Evolutionary conservation across 1,284 basidiomycete genomes (phyloP).

Genomic region (Coniferiporia sulphurascens): DNA sequence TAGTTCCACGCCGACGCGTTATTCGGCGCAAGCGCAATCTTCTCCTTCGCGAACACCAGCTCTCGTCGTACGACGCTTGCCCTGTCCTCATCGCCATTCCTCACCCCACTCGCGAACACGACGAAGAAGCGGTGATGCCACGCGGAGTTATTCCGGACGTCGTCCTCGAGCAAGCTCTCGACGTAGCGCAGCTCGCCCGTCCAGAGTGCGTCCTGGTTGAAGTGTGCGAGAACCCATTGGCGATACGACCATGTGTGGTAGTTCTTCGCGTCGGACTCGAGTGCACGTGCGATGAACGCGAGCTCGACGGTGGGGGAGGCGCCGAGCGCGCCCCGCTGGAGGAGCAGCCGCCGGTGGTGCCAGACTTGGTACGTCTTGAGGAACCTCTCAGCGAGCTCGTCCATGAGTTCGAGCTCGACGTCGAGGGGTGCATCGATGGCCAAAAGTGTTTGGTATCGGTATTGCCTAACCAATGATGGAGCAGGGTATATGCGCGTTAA

Average conservation of each 20-base stretch:
- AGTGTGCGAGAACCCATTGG: conserved; percentile 86
- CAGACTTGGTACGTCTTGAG: conserved; percentile 97
- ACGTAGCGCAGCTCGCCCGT: conserved; percentile 72
- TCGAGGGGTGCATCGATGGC: conserved; percentile 63
- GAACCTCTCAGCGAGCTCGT: conserved; percentile 74
- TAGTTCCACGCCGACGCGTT: conserved; percentile 96
- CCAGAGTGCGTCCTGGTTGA: conserved; percentile 68
- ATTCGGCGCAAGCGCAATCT: conserved; percentile 84
- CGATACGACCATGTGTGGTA: conserved; percentile 96
- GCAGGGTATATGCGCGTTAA: neutral
- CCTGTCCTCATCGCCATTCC: conserved; percentile 53
- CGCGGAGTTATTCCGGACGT: conserved; percentile 94
- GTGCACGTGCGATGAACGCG: conserved; percentile 66
- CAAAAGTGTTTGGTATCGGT: conserved; percentile 81
- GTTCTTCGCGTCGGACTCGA: conserved; percentile 82
- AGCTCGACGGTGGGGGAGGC: conserved; percentile 49
- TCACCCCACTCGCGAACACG: conserved; percentile 64
- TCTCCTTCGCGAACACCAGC: conserved; percentile 67
- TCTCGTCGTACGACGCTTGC: conserved; percentile 59
- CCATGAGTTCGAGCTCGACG: conserved; percentile 76
- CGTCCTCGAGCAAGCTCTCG: conserved; percentile 67
- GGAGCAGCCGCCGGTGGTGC: conserved; percentile 88
- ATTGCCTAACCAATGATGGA: conserved; percentile 63
- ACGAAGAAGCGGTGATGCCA: conserved; percentile 99
- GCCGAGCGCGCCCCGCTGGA: conserved; percentile 22